Evolutionary conservation across 257 asterid genomes (phyloP), one percentile per base, ranked within the genome.

Genomic region (Capsicum pubescens): DNA sequence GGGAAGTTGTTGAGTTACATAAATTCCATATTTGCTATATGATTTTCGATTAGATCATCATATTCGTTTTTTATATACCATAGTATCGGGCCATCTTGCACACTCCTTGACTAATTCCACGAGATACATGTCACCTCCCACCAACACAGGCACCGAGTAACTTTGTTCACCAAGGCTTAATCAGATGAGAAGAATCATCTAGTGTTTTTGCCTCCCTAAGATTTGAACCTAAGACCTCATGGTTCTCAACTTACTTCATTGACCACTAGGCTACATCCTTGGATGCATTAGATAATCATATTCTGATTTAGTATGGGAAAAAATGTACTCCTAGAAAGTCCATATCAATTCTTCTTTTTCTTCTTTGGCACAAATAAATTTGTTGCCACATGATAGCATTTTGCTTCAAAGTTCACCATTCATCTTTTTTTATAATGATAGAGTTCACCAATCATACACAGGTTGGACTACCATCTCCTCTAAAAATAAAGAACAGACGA

Each of bases 321-420:
- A 71, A 71, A n/a, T n/a, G 39, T 71, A 5, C 79, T 17, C 80
- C 59, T 21, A 71, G 7, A 71, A 46, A 36, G 55, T 48, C 55
- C 58, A 71, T 71, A 71, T n/a, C 58, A 71, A 71, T 71, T 60
- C 79, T 71, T 46, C 36, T n/a, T 17, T 9, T n/a, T 4, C 8
- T 9, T 70, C 9, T 46, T 71, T n/a, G 59, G 36, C 80, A 71
- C 36, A 46, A 71, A 71, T 71, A 12, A 46, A 71, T n/a, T 71
- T 71, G 17, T 48, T 46, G 59, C n/a, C 80, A 10, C 58, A 58
- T 46, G n/a, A n/a, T 4, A 0, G 35, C 36, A n/a, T 71, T 71
- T 71, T 71, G n/a, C 39, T 71, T 46, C n/a, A 48, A 46, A 21
- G 39, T 44, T 71, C 17, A 44, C 79, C 55, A 44, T 19, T 63